Conservation (phyloP, 768 basidiomycete species). For the Hericium alpestre region DNA sequence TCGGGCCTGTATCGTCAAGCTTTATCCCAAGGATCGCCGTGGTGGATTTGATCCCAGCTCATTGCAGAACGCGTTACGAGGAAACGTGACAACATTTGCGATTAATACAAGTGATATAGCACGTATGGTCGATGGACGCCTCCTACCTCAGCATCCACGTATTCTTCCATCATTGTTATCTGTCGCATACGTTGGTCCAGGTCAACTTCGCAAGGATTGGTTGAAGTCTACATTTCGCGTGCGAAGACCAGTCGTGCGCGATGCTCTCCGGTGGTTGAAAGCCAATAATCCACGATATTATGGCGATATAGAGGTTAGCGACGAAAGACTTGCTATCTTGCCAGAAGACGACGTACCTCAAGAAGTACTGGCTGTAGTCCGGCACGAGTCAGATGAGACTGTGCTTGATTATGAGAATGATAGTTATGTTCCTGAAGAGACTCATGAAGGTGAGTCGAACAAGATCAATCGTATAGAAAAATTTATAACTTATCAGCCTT, state of each 20-base stretch:
- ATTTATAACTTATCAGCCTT: too few relatives aligned
- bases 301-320: conserved; percentile 19
- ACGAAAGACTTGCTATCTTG: conserved; percentile 12
- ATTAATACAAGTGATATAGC: neutral
- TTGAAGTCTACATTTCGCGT: conserved; percentile 24
- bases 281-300: conserved; percentile 24
- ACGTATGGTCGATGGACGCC: neutral
- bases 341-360: conserved; percentile 26
- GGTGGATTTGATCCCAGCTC: neutral
- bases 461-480: too few relatives aligned
- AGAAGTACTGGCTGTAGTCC: conserved; percentile 15
- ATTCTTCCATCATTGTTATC: conserved; percentile 24
- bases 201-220: conserved; percentile 19
- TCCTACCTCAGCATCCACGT: neutral
- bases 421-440: too few relatives aligned
- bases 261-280: conserved; percentile 29
- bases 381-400: conserved; percentile 1
- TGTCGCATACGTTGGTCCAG: conserved; percentile 26
- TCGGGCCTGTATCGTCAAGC: neutral
- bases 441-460: too few relatives aligned
- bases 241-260: conserved; percentile 16
- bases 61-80: neutral
- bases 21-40: conserved; percentile 17
- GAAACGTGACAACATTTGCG: neutral
- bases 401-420: too few relatives aligned